Conservation (phyloP, 495 filamentous ascomycete genomes). For the Lophiostoma macrostomum region DNA sequence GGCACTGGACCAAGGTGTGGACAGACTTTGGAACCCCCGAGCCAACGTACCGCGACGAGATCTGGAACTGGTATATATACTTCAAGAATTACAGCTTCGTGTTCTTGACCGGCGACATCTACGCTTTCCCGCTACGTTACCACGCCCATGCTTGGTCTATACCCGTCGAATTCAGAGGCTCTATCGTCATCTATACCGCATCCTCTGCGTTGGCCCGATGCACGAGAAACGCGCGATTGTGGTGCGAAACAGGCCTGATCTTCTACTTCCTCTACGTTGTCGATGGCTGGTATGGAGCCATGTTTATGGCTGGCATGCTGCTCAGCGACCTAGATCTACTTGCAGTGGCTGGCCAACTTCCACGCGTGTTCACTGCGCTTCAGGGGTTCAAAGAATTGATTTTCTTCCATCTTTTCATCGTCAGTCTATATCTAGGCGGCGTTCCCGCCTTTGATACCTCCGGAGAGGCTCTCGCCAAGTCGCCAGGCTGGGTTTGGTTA, state of each 20-base stretch:
- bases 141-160: slow-evolving; percentile 53
- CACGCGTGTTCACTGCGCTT: slow-evolving; percentile 7
- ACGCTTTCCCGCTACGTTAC: slow-evolving; percentile 30
- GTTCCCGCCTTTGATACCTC: slow-evolving; percentile 40
- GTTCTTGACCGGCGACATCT: slow-evolving; percentile 22
- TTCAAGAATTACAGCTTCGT: slow-evolving; percentile 30
- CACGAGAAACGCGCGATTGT: slow-evolving; percentile 37
- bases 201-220: slow-evolving; percentile 32
- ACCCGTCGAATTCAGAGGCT: slow-evolving; percentile 50
- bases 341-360: slow-evolving; percentile 6
- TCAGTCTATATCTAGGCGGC: slow-evolving; percentile 42
- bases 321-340: slow-evolving; percentile 41
- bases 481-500: slow-evolving; percentile 31
- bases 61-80: slow-evolving; percentile 17
- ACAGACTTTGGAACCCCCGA: slow-evolving; percentile 16
- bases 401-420: slow-evolving; percentile 30
- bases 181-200: slow-evolving; percentile 48
- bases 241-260: slow-evolving; percentile 19
- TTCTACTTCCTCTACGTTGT: slow-evolving; percentile 37
- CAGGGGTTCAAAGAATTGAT: slow-evolving; percentile 27
- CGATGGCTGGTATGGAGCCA: slow-evolving; percentile 48
- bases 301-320: slow-evolving; percentile 48
- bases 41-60: slow-evolving; percentile 44
- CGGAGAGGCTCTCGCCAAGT: slow-evolving; percentile 43
- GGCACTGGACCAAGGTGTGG: slow-evolving; percentile 18